Conservation (phyloP, 2,329 filamentous ascomycete genomes). For the Colletotrichum melonis region DNA sequence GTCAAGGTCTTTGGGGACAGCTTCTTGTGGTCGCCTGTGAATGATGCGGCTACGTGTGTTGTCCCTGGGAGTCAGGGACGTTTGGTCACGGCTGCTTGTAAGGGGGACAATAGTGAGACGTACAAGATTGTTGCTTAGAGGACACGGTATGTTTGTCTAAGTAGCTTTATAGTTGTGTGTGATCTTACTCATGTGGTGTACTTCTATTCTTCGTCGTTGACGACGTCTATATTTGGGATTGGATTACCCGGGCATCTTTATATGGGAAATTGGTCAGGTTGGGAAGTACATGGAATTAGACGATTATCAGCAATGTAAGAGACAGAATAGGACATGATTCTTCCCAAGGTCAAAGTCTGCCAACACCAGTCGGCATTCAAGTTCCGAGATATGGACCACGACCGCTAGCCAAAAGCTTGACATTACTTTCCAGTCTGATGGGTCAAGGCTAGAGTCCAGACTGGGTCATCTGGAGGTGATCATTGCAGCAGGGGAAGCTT, state of each 20-base stretch:
- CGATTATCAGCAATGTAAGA: not conserved
- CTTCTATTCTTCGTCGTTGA: not conserved
- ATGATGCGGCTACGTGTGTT: conserved; percentile 57
- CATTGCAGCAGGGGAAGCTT: conserved; percentile 25
- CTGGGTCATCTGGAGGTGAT: not conserved
- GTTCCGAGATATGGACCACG: not conserved
- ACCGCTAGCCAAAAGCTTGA: conserved; percentile 30
- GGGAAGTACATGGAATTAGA: not conserved
- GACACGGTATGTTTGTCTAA: too few relatives aligned
- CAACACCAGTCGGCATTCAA: not conserved
- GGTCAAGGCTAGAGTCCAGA: not conserved
- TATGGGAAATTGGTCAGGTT: not conserved
- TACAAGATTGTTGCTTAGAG: conserved; percentile 41
- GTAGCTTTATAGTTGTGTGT: not conserved
- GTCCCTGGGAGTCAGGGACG: conserved; percentile 48
- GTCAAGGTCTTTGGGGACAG: conserved; percentile 55
- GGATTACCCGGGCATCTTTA: not conserved
- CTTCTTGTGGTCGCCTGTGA: conserved; percentile 58
- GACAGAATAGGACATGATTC: not conserved
- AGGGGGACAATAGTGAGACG: conserved; percentile 39
- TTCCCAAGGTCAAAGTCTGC: not conserved
- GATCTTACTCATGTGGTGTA: not conserved
- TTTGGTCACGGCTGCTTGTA: conserved; percentile 45
- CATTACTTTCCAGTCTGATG: not conserved
- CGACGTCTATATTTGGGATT: not conserved